These are phyloP conservation scores for Dipodascopsis tothii DNA, from an alignment of 805 yeast species.

Conservation along the genomic window DNA sequence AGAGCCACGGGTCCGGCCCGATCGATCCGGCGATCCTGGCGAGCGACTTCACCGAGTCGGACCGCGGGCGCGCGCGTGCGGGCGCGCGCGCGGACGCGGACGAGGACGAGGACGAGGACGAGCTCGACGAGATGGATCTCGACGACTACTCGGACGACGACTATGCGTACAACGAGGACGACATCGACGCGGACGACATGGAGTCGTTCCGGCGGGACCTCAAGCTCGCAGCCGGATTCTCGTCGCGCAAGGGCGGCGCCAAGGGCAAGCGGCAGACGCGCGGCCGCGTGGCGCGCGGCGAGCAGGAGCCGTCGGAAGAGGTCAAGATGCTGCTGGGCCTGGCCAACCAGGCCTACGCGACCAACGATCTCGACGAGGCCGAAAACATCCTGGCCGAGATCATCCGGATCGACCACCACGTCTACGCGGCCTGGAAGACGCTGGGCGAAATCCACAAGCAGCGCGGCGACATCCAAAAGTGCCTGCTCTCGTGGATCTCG, in stretches of 20 bases:
- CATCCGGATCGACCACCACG: conserved; percentile 66
- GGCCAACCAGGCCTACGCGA: conserved; percentile 78
- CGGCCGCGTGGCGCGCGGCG: conserved; percentile 6
- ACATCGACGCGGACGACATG: conserved; percentile 3
- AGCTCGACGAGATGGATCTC: background rate
- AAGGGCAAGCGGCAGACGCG: conserved; percentile 4
- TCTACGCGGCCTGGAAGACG: conserved; percentile 78
- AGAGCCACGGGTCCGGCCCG: background rate
- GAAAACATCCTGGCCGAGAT: conserved; percentile 41
- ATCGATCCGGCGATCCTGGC: background rate
- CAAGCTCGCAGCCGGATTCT: conserved; percentile 13
- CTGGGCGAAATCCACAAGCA: conserved; percentile 73
- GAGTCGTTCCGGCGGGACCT: conserved; percentile 1
- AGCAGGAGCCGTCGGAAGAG: conserved; percentile 45
- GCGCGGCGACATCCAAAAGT: conserved; percentile 59
- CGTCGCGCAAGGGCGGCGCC: background rate
- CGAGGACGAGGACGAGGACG: background rate
- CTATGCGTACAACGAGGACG: conserved; percentile 2
- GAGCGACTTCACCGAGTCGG: too few relatives aligned
- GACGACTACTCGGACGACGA: conserved; percentile 6
- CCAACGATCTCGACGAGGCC: conserved; percentile 40
- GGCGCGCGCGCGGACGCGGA: too few relatives aligned
- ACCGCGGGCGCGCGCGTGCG: too few relatives aligned
- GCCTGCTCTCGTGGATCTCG: conserved; percentile 73
- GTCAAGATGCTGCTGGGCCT: conserved; percentile 55